phyloP scores from a whole-genome alignment of 2,329 filamentous ascomycete species.

The Fusarium sp. region DNA sequence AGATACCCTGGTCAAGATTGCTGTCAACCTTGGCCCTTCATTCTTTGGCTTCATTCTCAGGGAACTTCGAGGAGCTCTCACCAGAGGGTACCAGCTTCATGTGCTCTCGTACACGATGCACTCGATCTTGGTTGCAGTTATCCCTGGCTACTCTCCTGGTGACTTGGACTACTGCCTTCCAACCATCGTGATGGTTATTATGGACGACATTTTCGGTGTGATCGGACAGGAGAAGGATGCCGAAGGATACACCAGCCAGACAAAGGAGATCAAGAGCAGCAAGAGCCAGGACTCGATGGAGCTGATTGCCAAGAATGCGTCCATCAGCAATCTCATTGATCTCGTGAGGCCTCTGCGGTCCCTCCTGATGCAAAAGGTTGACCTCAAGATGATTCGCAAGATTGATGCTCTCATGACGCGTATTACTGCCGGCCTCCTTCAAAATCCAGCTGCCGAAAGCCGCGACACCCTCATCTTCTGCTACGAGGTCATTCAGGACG shows the following conservation, averaged over 20 bases:
- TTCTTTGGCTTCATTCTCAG: slow-evolving; percentile 95
- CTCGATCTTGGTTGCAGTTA: slow-evolving; percentile 82
- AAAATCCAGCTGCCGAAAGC: slow-evolving; percentile 82
- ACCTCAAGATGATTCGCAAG: slow-evolving; percentile 85
- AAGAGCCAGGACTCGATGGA: slow-evolving; percentile 99
- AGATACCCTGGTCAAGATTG: slow-evolving; percentile 87
- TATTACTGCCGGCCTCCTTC: slow-evolving; percentile 83
- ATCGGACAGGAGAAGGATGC: slow-evolving; percentile 97
- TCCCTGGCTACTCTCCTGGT: slow-evolving; percentile 80
- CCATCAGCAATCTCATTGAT: slow-evolving; percentile 77
- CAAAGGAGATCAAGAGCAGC: slow-evolving; percentile 98
- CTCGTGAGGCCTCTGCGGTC: slow-evolving; percentile 83
- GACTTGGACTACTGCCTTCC: slow-evolving; percentile 90
- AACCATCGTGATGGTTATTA: slow-evolving; percentile 83
- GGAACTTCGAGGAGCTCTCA: slow-evolving; percentile 85
- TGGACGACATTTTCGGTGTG: slow-evolving; percentile 97
- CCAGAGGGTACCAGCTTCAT: slow-evolving; percentile 91
- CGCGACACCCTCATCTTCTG: slow-evolving; percentile 92
- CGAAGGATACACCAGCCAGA: slow-evolving; percentile 92
- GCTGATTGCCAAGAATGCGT: slow-evolving; percentile 85
- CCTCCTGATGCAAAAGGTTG: slow-evolving; percentile 85
- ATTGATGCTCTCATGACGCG: slow-evolving; percentile 89
- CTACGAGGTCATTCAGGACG: slow-evolving; percentile 91
- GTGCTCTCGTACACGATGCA: slow-evolving; percentile 96
- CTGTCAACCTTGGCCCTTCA: slow-evolving; percentile 80